Conservation (phyloP, 148 eudicot species). For the Diospyros kaki region DNA sequence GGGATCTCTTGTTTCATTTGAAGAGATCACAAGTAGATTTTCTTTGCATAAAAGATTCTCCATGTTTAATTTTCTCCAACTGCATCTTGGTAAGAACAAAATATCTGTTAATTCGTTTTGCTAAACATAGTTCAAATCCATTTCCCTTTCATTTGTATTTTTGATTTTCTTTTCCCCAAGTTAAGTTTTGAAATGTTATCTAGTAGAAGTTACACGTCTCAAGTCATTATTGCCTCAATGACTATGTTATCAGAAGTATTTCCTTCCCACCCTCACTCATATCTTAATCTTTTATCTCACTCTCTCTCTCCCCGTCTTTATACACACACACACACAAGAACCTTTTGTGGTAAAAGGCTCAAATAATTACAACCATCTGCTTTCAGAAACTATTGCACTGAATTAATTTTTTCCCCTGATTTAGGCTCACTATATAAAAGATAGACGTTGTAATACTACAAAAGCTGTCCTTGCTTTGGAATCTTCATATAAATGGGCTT, state of each 20-base stretch:
- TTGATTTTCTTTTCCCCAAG: neutral
- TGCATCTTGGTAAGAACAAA: neutral
- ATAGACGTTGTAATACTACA: constrained; percentile 80
- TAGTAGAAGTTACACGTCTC: neutral
- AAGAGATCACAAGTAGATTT: neutral
- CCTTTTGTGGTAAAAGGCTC: too few relatives aligned
- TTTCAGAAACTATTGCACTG: neutral
- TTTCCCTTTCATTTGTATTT: neutral
- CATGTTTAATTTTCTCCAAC: neutral
- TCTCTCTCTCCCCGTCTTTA: neutral
- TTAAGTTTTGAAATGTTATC: neutral
- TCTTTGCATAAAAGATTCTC: neutral
- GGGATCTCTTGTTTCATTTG: neutral
- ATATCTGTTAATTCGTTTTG: neutral
- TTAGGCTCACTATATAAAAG: constrained; percentile 88
- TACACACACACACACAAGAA: too few relatives aligned
- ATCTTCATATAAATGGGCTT: constrained; percentile 93
- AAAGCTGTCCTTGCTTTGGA: constrained; percentile 77
- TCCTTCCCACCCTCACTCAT: neutral
- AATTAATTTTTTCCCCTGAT: neutral
- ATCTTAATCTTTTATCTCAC: neutral
- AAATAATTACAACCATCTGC: neutral
- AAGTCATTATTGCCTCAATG: neutral
- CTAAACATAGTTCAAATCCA: neutral
- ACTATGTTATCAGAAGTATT: constrained; percentile 21